Base-by-base conservation (phyloP, 805 yeast species). In the Suhomyces xylopsoci region DNA sequence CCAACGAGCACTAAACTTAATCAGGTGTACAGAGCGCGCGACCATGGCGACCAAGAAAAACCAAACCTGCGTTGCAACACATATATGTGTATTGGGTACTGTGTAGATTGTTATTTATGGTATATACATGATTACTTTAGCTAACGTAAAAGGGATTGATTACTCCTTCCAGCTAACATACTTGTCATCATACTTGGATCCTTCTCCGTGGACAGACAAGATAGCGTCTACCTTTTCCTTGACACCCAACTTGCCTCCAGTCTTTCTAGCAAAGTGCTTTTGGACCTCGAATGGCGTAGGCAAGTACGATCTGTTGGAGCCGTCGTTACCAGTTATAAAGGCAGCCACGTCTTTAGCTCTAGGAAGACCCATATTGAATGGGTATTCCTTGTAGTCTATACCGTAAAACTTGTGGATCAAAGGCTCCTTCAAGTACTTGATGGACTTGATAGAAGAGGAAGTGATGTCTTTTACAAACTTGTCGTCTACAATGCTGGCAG, bases 311-410 rank as follows among this genome's bases (percentile, higher is more conserved):
- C 88, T 79, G 56, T 80, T 77, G n/a, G 83, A 70, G 22, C 83
- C 83, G 65, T 83, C 89, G 52, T 79, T 78, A 17, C 96, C 96
- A 28, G 82, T 81, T 51, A 92, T 82, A 67, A 80, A 89, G 48
- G 75, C 73, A 61, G 79, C 80, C 52, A 93, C 77, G 54, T 83
- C 87, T 36, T 66, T 56, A 68, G 88, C 90, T 10, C 82, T 75
- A 49, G 98, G 98, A 58, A 94, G 77, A 28, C 96, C 97, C 79
- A 83, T 87, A 62, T 81, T 72, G 72, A 76, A 81, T 36, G 91
- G 90, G 58, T 82, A 82, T 19, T 66, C 57, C 41, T 64, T 65
- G 65, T 64, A 75, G 62, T 72, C 71, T 32, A 78, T 65, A 43
- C 73, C 73, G 51, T 73, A 69, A 58, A 65, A 77, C 46, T 64